Conservation (phyloP, 768 basidiomycete species). For the Hemileccinum impolitum region DNA sequence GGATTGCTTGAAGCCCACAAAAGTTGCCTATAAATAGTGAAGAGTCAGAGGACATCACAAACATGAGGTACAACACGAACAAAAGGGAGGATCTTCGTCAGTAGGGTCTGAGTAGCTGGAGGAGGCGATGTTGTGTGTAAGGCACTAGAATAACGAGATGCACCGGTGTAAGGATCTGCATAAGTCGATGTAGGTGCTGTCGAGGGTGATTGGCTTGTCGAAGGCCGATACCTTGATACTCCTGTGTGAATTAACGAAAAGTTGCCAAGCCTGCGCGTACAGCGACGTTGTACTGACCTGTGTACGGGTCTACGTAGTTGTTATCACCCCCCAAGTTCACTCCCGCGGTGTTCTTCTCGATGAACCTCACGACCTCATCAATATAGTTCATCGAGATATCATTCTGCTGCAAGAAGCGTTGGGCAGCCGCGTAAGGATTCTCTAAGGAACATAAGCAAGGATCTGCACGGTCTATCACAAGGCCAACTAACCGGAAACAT, state of each 20-base stretch:
- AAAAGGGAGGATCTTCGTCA: slow-evolving; percentile 48
- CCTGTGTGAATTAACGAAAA: slow-evolving; percentile 34
- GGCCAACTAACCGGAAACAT: slow-evolving; percentile 63
- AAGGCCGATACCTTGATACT: slow-evolving; percentile 59
- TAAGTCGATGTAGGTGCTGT: slow-evolving; percentile 36
- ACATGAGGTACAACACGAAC: slow-evolving; percentile 33
- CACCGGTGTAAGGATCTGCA: slow-evolving; percentile 72
- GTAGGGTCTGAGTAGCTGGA: slow-evolving; percentile 27
- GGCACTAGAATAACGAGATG: slow-evolving; percentile 54
- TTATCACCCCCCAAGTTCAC: slow-evolving; percentile 62
- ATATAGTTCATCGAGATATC: slow-evolving; percentile 80
- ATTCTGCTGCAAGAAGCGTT: slow-evolving; percentile 79
- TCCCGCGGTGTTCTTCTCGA: slow-evolving; percentile 85
- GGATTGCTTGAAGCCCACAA: slow-evolving; percentile 82
- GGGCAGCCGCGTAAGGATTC: slow-evolving; percentile 87
- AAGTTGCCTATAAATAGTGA: slow-evolving; percentile 43
- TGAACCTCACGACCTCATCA: slow-evolving; percentile 90
- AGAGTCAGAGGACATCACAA: neutral
- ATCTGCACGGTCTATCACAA: neutral
- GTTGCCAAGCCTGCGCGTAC: neutral
- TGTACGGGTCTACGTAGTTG: slow-evolving; percentile 84
- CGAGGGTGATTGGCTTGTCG: slow-evolving; percentile 32
- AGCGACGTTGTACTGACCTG: slow-evolving; percentile 47
- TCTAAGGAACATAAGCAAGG: slow-evolving; percentile 45
- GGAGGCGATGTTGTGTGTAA: slow-evolving; percentile 35